Evolutionary conservation across 1,284 basidiomycete species (phyloP).

Genomic region (Cronartium ribicola): DNA sequence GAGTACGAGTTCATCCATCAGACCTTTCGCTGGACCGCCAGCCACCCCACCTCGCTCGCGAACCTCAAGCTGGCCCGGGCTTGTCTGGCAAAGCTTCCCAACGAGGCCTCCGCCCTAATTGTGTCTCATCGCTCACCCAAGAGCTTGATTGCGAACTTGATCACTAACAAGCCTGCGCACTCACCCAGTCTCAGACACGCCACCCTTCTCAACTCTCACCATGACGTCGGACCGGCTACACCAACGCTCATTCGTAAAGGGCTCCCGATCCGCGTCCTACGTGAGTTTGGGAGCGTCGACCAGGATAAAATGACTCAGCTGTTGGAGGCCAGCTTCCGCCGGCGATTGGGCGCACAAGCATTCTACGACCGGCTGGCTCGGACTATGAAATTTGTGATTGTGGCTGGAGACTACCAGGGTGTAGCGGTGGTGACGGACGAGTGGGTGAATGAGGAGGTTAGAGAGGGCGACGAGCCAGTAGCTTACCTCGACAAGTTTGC

Average conservation of each 20-base stretch:
- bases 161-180: slow-evolving; percentile 96
- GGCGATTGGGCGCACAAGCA: slow-evolving; percentile 65
- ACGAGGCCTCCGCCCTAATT: slow-evolving; percentile 85
- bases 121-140: slow-evolving; percentile 95
- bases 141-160: slow-evolving; percentile 90
- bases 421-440: slow-evolving; percentile 93
- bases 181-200: slow-evolving; percentile 92
- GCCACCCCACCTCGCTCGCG: slow-evolving; percentile 78
- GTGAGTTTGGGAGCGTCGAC: slow-evolving; percentile 64
- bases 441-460: slow-evolving; percentile 48
- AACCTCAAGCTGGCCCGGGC: slow-evolving; percentile 82
- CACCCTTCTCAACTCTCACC: slow-evolving; percentile 70
- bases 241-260: slow-evolving; percentile 90
- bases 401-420: slow-evolving; percentile 93
- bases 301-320: slow-evolving; percentile 68
- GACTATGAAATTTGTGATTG: slow-evolving; percentile 83
- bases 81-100: slow-evolving; percentile 89
- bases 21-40: slow-evolving; percentile 76
- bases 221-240: slow-evolving; percentile 78
- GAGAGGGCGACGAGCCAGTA: slow-evolving; percentile 56
- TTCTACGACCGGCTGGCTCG: slow-evolving; percentile 75
- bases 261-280: slow-evolving; percentile 76
- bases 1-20: slow-evolving; percentile 81
- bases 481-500: slow-evolving; percentile 99
- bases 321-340: slow-evolving; percentile 80